A percentile compares a stretch with the other conserved stretches of the same genome.
phyloP scores from a whole-genome alignment of 1,284 basidiomycete genomes.

The Anthracocystis setariae region DNA sequence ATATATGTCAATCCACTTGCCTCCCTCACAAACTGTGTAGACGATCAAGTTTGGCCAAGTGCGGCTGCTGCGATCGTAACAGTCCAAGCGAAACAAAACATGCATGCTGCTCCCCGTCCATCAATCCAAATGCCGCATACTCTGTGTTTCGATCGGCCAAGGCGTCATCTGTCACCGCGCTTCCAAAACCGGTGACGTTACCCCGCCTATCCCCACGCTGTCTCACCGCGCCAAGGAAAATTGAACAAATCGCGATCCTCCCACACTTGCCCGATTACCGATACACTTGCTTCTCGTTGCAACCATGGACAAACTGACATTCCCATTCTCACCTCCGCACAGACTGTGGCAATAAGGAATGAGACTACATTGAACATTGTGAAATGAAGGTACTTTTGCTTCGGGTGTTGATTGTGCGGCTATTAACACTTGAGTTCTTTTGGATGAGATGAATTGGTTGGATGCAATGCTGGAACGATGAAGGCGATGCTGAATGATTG shows the following conservation, averaged over 20 bases:
- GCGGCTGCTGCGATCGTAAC: no score
- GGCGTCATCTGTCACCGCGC: not conserved
- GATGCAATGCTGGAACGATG: not conserved
- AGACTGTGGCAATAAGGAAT: not conserved
- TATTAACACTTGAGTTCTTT: not conserved
- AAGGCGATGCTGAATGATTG: slow-evolving; percentile 3
- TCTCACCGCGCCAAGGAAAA: not conserved
- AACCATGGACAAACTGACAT: not conserved
- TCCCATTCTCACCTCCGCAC: not conserved
- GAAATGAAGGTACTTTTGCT: not conserved
- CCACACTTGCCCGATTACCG: not conserved
- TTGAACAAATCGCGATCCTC: not conserved
- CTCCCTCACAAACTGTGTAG: no score
- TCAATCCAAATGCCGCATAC: not conserved
- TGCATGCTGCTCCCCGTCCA: no score
- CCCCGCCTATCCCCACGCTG: not conserved
- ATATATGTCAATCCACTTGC: no score
- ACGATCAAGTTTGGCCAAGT: no score
- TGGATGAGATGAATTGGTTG: not conserved
- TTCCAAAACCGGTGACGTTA: not conserved
- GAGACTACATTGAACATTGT: slow-evolving; percentile 1
- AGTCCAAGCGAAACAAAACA: no score
- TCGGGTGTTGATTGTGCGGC: not conserved
- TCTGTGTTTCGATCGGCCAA: not conserved
- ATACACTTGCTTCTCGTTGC: not conserved